Percentiles rank a stretch among this genome's conserved stretches.
These are phyloP conservation scores for Hygrophorus russula DNA, from an alignment of 768 basidiomycete genomes.

Conservation along the genomic window DNA sequence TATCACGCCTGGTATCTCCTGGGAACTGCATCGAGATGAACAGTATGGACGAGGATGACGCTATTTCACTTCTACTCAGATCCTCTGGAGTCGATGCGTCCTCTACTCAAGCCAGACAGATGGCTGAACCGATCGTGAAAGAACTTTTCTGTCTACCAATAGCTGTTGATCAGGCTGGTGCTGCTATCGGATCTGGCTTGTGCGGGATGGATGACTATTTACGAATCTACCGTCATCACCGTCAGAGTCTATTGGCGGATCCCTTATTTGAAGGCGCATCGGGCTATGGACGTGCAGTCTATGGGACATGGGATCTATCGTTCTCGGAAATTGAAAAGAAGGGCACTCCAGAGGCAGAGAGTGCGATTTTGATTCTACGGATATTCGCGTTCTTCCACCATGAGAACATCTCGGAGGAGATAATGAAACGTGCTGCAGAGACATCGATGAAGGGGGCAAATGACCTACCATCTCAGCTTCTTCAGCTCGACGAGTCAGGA, in stretches of 20 bases:
- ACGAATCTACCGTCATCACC: conserved; percentile 4
- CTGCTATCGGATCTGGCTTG: conserved; percentile 9
- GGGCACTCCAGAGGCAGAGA: conserved; percentile 5
- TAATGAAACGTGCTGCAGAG: conserved; percentile 9
- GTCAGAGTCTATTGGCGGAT: conserved; percentile 6
- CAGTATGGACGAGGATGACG: conserved; percentile 11
- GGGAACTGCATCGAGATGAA: conserved; percentile 5
- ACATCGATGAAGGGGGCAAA: not conserved
- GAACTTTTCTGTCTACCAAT: conserved; percentile 4
- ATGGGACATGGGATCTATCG: conserved; percentile 14
- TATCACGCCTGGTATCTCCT: conserved; percentile 5
- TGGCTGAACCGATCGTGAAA: conserved; percentile 7
- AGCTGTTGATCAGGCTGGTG: conserved; percentile 12
- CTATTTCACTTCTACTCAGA: conserved; percentile 10
- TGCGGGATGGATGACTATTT: conserved; percentile 10
- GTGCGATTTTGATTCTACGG: conserved; percentile 10
- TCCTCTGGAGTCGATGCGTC: conserved; percentile 4
- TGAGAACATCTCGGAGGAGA: conserved; percentile 7
- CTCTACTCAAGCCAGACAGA: not conserved
- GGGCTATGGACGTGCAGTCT: conserved; percentile 10
- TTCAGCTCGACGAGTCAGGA: not conserved
- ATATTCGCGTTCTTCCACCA: conserved; percentile 13
- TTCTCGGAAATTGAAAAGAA: conserved; percentile 8
- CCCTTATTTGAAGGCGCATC: conserved; percentile 6
- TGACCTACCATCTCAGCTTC: conserved; percentile 1